Evolutionary conservation across 768 basidiomycete genomes (phyloP).

Genomic region (Russula sp.): DNA sequence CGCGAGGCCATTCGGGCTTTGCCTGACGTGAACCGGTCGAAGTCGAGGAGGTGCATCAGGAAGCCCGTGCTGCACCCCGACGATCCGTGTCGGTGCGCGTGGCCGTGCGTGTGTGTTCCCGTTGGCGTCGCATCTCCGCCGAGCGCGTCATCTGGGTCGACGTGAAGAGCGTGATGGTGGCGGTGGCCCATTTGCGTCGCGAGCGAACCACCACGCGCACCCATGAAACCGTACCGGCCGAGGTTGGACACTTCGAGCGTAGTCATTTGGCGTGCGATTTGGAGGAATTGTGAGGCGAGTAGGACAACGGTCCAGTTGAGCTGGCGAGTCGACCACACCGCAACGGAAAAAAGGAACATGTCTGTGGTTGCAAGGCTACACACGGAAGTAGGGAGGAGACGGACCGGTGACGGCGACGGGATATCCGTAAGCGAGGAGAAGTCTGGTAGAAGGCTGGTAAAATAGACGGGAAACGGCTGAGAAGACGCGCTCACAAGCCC

Average conservation of each 20-base stretch:
- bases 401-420: conserved; percentile 47
- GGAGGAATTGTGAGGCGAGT: conserved; percentile 83
- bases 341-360: conserved; percentile 77
- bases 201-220: conserved; percentile 73
- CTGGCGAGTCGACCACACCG: conserved; percentile 85
- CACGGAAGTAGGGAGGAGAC: conserved; percentile 59
- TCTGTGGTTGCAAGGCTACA: conserved; percentile 71
- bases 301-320: conserved; percentile 92
- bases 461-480: neutral
- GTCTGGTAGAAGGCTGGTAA: conserved; percentile 35
- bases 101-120: conserved; percentile 30
- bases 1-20: conserved; percentile 80
- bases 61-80: conserved; percentile 50
- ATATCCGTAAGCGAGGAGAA: conserved; percentile 44
- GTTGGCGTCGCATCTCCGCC: conserved; percentile 34
- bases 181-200: conserved; percentile 73
- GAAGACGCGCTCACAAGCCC: conserved; percentile 55
- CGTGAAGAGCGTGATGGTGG: conserved; percentile 38
- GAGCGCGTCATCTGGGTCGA: conserved; percentile 40
- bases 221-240: conserved; percentile 95
- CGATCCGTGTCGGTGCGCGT: conserved; percentile 36
- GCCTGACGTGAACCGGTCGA: conserved; percentile 92
- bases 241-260: conserved; percentile 94
- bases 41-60: conserved; percentile 84
- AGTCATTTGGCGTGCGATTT: conserved; percentile 90